Conservation (phyloP, 108 stramenopile genomes). For the Skeletonema marinoi region DNA sequence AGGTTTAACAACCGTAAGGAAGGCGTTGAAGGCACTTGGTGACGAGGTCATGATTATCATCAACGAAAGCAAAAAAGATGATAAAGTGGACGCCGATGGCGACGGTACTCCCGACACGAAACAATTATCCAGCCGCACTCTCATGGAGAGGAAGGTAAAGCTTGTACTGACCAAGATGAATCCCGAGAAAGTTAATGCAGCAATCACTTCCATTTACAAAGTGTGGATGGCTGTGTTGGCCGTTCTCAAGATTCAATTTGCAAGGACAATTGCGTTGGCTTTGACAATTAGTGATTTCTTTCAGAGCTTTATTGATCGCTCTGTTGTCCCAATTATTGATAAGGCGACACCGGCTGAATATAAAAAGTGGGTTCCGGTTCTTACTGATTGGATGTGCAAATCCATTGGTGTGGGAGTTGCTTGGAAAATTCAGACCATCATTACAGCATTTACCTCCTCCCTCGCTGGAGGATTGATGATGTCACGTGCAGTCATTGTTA, state of each 20-base stretch:
- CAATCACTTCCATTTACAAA: conserved; percentile 63
- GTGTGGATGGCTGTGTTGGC: conserved; percentile 91
- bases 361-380: conserved; percentile 80
- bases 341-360: conserved; percentile 79
- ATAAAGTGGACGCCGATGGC: conserved; percentile 76
- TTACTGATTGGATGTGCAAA: conserved; percentile 73
- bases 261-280: conserved; percentile 84
- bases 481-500: conserved; percentile 66
- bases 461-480: conserved; percentile 90
- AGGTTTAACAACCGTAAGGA: conserved; percentile 67
- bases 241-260: conserved; percentile 90
- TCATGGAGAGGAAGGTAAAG: conserved; percentile 77
- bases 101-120: conserved; percentile 83
- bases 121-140: conserved; percentile 68
- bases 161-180: conserved; percentile 90
- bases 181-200: conserved; percentile 82
- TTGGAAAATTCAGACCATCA: conserved; percentile 88
- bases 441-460: conserved; percentile 88
- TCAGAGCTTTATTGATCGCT: conserved; percentile 60
- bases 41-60: conserved; percentile 74
- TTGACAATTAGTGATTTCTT: conserved; percentile 85
- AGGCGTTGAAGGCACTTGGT: conserved; percentile 64
- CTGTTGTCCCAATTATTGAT: conserved; percentile 68
- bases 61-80: conserved; percentile 90
- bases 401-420: conserved; percentile 88